phyloP scores from a whole-genome alignment of 495 filamentous ascomycete genomes.

The Collariella sp. region DNA sequence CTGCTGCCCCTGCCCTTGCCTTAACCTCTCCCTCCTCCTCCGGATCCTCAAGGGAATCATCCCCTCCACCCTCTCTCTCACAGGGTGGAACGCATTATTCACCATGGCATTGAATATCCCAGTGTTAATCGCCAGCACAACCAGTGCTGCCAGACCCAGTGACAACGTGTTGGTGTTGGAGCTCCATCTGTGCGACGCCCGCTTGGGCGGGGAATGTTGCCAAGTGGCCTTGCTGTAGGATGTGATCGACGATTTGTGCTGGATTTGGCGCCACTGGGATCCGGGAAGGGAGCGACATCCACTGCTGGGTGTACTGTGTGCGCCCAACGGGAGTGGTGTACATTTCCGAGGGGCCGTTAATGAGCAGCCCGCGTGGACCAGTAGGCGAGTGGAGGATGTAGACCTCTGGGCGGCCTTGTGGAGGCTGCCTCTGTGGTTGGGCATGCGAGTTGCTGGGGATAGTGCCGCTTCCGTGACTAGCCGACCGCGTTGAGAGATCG shows the following conservation, averaged over 20 bases:
- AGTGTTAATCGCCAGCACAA: slow-evolving; percentile 58
- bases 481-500: slow-evolving; percentile 23
- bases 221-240: too few species aligned
- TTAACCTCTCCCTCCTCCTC: slow-evolving; percentile 16
- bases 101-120: slow-evolving; percentile 52
- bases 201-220: too few species aligned
- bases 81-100: slow-evolving; percentile 48
- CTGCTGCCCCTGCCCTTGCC: slow-evolving; percentile 8
- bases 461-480: slow-evolving; percentile 14
- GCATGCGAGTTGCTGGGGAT: slow-evolving; percentile 8
- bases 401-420: slow-evolving; percentile 37
- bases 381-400: slow-evolving; percentile 55
- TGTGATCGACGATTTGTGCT: too few species aligned
- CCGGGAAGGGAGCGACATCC: too few species aligned
- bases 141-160: slow-evolving; percentile 61
- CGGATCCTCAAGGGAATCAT: slow-evolving; percentile 48
- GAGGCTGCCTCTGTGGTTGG: slow-evolving; percentile 10
- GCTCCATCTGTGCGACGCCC: too few species aligned
- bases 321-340: slow-evolving; percentile 41
- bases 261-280: too few species aligned
- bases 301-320: too few species aligned
- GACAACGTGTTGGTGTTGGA: slow-evolving; percentile 59
- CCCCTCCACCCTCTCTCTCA: slow-evolving; percentile 64
- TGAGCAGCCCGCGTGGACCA: slow-evolving; percentile 51
- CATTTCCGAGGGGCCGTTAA: slow-evolving; percentile 37